Base-by-base conservation (phyloP, 1,139 yeast genomes). In the Saccharomyces hybrid region DNA sequence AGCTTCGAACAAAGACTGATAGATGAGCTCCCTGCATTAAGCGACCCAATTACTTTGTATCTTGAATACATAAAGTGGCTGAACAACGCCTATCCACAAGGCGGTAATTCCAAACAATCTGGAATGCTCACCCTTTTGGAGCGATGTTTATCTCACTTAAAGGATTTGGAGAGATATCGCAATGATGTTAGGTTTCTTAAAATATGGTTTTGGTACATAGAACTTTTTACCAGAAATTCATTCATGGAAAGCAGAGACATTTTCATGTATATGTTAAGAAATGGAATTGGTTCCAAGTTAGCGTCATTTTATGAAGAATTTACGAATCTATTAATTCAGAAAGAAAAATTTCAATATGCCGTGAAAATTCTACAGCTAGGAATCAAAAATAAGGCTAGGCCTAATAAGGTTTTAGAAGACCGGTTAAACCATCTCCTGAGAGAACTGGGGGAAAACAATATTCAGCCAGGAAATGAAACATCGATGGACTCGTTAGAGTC, bases 221-320 rank as follows among this genome's bases (percentile, higher is more conserved):
- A 60, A 28, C 26, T 51, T 13, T 51, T 51, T 41, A 38, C 54
- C 5, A 51, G 3, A 9, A 38, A 47, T 26, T 49, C 58, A 6
- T 48, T 49, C 9, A 54, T 53, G 38, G 60, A 57, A n/a, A 56
- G 59, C 38, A 61, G 68, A 46, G 95, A 87, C 52, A 76, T 88
- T 5, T 90, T 84, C 67, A 75, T 81, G 2, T 89, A 86, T 65
- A 73, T 91, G 64, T 82, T 86, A 50, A 79, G 86, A 57, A 85
- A 86, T 62, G 82, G 79, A 53, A 88, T 91, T 34, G 97, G 97
- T 0, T 69, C 70, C 47, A 76, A 76, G 48, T 73, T 88, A 54
- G 84, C 96, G 0, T 65, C 82, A 25, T 89, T 78, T 67, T 91
- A 89, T 65, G 96, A 88, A 65, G 88, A 83, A 58, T 89, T 87